Evolutionary conservation across 371 early-diverging fungal species (phyloP).

Genomic region (Mortierella sp.): DNA sequence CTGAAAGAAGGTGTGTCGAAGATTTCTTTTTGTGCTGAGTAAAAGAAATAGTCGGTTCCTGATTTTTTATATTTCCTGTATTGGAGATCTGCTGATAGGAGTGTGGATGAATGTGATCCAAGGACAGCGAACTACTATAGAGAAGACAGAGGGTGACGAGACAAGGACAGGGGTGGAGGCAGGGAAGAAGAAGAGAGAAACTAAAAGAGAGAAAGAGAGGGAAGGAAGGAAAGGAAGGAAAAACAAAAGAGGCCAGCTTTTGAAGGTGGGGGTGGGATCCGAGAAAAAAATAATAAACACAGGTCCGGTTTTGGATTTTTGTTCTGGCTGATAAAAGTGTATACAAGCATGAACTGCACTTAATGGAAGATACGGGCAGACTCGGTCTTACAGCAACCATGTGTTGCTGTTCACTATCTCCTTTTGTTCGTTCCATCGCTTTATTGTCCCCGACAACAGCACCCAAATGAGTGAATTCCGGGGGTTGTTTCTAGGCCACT

Average conservation of each 20-base stretch:
- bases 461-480: too few species aligned
- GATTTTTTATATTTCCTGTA: constrained; percentile 1
- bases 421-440: too few species aligned
- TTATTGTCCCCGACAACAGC: too few species aligned
- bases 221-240: constrained; percentile 1
- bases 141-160: neutral
- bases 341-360: too few species aligned
- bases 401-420: too few species aligned
- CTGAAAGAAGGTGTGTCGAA: neutral
- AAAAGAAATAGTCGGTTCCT: neutral
- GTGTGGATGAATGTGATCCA: neutral
- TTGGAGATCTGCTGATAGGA: too few species aligned
- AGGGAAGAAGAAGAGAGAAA: constrained; percentile 2
- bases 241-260: constrained; percentile 2
- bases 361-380: too few species aligned
- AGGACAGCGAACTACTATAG: neutral
- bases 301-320: neutral
- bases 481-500: too few species aligned
- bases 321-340: too few species aligned
- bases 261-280: neutral
- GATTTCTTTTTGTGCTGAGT: neutral
- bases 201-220: constrained; percentile 6
- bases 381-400: too few species aligned
- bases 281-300: neutral
- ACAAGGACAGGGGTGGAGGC: neutral